Percentiles rank a stretch among this genome's conserved stretches.
Conservation (phyloP, 2,329 filamentous ascomycete genomes). For the Stenocarpella maydis region DNA sequence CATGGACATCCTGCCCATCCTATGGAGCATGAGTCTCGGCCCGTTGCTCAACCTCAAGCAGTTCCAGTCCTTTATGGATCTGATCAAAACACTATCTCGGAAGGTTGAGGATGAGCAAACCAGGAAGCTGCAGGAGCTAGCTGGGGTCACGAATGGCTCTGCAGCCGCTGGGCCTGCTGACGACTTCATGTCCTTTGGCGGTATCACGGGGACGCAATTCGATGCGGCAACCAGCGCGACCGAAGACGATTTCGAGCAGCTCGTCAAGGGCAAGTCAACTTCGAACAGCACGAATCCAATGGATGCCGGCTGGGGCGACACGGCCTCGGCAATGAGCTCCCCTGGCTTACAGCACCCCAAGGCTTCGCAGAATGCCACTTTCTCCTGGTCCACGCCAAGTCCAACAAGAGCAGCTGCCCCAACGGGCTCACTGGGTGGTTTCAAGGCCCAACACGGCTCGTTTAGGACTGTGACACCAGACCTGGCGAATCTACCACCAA, state of each 20-base stretch:
- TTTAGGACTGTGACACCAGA: conserved; percentile 69
- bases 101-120: conserved; percentile 90
- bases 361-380: conserved; percentile 52
- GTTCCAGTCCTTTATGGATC: conserved; percentile 88
- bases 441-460: conserved; percentile 50
- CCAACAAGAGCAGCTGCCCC: conserved; percentile 47
- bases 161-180: conserved; percentile 60
- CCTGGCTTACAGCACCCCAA: conserved; percentile 45
- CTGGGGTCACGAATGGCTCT: conserved; percentile 63
- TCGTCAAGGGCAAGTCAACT: conserved; percentile 79
- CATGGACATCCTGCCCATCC: conserved; percentile 85
- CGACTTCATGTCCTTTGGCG: conserved; percentile 77
- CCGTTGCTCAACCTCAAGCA: conserved; percentile 87
- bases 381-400: conserved; percentile 71
- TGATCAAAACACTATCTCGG: conserved; percentile 82
- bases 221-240: conserved; percentile 60
- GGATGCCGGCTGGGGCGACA: conserved; percentile 61
- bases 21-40: conserved; percentile 92
- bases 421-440: conserved; percentile 44
- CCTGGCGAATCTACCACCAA: conserved; percentile 60
- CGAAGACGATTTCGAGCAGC: conserved; percentile 83
- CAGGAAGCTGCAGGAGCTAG: conserved; percentile 86
- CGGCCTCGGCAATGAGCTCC: conserved; percentile 46
- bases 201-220: conserved; percentile 67
- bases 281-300: conserved; percentile 48